Base-by-base conservation (phyloP, 371 early-diverging fungal genomes). In the Mucor racemosus region DNA sequence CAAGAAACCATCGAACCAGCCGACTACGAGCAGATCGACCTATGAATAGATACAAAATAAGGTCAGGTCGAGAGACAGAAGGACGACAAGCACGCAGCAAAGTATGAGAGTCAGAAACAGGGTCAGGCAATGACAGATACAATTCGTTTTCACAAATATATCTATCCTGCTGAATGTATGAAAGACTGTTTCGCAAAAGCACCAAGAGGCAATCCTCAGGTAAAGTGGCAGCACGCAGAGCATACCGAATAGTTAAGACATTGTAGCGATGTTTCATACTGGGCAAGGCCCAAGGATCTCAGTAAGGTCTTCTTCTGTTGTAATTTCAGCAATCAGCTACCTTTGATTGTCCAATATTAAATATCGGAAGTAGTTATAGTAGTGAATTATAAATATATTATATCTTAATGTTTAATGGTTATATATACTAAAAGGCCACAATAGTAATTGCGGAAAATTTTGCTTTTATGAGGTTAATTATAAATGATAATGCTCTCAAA, bases 1-100 rank as follows among this genome's bases (percentile, higher is more conserved):
- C 64, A 14, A 64, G 42, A n/a, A 42, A 56, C 64, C 64, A 64
- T 8, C 56, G 42, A 17, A 64, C 64, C n/a, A 54, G 33, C n/a
- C 64, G 44, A 46, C 56, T 64, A 19, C 64, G 44, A 33, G 44
- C 56, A 5, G 53, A 38, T n/a, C 62, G 1, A 33, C 19, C 14
- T 1, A 53, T 53, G 4, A 53, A 36, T 19, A 62, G 11, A 5
- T 17, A 40, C 19, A 54, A 33, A 7, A 62, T 60, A 1, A 48
- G 59, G 26, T 59, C 59, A 41, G 59, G 59, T 1, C 44, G 44
- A 44, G 44, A 44, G 44, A 44, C 44, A 41, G 26, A 38, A 3
- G 58, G 40, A 38, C 58, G 39, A 14, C 58, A 40, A 6, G 58
- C 58, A 38, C 58, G 39, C 0, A 58, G 40, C 7, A 58, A 14